Conservation (phyloP, 2,329 filamentous ascomycete species). For the Coniochaeta prunicola region DNA sequence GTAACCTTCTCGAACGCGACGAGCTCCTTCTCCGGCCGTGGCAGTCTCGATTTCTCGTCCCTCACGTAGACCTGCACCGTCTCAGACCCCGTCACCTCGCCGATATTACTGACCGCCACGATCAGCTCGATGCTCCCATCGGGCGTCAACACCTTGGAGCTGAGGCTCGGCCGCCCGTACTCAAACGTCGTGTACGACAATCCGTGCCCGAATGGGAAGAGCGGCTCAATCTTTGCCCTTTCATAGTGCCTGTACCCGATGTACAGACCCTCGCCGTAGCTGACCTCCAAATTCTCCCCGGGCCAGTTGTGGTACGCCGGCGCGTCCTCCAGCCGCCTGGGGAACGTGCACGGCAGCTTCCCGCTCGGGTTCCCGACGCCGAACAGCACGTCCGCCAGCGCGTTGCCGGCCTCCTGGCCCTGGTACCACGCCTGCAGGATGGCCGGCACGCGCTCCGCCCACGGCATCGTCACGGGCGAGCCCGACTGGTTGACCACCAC, state of each 20-base stretch:
- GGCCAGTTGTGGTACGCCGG: constrained; percentile 69
- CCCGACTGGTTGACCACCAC: constrained; percentile 64
- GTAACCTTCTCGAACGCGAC: constrained; percentile 61
- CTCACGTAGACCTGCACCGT: constrained; percentile 62
- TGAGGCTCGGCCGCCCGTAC: constrained; percentile 51
- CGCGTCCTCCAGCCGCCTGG: constrained; percentile 54
- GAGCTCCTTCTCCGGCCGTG: constrained; percentile 62
- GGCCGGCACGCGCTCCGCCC: constrained; percentile 56
- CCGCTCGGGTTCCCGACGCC: constrained; percentile 58
- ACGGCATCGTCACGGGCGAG: constrained; percentile 64
- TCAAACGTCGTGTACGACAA: constrained; percentile 66
- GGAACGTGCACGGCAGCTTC: constrained; percentile 65
- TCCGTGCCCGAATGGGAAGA: constrained; percentile 69
- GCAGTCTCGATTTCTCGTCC: constrained; percentile 56
- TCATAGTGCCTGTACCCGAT: constrained; percentile 71
- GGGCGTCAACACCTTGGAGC: constrained; percentile 28
- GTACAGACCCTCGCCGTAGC: constrained; percentile 67
- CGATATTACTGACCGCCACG: constrained; percentile 47
- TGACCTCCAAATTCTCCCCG: constrained; percentile 58
- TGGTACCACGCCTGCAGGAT: constrained; percentile 68
- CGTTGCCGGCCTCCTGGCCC: constrained; percentile 63
- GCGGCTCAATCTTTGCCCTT: constrained; percentile 46
- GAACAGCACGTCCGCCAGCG: constrained; percentile 59
- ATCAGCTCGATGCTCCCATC: constrained; percentile 34
- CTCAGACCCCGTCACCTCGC: constrained; percentile 49